A percentile compares a stretch with the other conserved stretches of the same genome.
Conservation (phyloP, 257 asterid species). For the Salvia splendens region DNA sequence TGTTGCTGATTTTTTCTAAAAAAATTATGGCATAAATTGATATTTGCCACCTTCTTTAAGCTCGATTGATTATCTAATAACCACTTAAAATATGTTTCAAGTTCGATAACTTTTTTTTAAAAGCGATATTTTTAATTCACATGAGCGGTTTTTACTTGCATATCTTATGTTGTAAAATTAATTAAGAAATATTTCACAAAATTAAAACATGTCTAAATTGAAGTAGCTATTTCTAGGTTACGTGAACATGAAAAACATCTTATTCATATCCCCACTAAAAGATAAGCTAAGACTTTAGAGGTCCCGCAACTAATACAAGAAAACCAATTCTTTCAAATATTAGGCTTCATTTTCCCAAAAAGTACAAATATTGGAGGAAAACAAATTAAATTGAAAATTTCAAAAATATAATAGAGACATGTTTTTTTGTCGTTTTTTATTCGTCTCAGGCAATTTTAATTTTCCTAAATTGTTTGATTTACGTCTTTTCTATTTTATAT, state of each 20-base stretch:
- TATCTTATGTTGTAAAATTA: neutral
- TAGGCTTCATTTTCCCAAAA: neutral
- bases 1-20: no score
- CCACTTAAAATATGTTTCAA: no score
- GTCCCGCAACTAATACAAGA: neutral
- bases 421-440: neutral
- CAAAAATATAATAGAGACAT: neutral
- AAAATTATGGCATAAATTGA: no score
- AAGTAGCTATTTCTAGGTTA: neutral
- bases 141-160: no score
- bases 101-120: no score
- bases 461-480: no score
- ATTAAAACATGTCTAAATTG: neutral
- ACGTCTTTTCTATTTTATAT: no score
- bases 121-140: no score
- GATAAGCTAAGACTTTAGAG: constrained; percentile 23
- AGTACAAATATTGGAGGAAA: neutral
- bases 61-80: no score
- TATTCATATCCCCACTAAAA: neutral
- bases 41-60: no score
- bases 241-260: constrained; percentile 13
- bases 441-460: no score
- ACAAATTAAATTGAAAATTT: neutral
- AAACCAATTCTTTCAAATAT: neutral
- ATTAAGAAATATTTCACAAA: neutral